Evolutionary conservation across 2,329 filamentous ascomycete genomes (phyloP), one percentile per base, ranked within the genome.

Genomic region (Fusarium decemcellulare): DNA sequence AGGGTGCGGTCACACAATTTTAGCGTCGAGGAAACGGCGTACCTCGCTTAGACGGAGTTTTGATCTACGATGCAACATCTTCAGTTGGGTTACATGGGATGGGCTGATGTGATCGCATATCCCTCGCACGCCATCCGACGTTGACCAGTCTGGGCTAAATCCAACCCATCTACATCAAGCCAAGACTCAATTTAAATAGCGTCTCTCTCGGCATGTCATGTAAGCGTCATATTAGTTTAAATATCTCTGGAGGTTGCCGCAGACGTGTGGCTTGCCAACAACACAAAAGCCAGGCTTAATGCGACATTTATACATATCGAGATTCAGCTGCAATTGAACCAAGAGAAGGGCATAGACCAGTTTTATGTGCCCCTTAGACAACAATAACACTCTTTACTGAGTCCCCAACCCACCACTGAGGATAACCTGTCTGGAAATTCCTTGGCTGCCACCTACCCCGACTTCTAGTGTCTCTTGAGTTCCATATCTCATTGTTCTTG

Each of bases 381-480:
- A 55, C 37, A 30, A 40, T 55, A 12, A 44, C 52, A 23, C 34
- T 55, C 2, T 29, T n/a, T n/a, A 46, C 23, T 8, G 18, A 23
- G 14, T 32, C 29, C 30, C 52, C 40, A 9, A 46, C 16, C 52
- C 52, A 55, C 52, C 52, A 55, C 8, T n/a, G 9, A 27, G 52
- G 52, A 46, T 44, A 55, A 8, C 52, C 52, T 32, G 8, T 15
- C 30, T 12, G 16, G 7, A 43, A 12, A 8, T 55, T 18, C 14
- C 27, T 18, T 23, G 36, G 14, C 3, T 34, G 30, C 58, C 63
- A 39, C 56, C 59, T 29, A 42, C 67, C n/a, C 54, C 66, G 10
- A 15, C 29, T 39, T 9, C 16, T 11, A 16, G 5, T 27, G 1
- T 47, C 16, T 10, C 52, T 55, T 5, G 40, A 14, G 8, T 47